Evolutionary conservation across 129 eudicot genomes (phyloP).

Genomic region (Deinandra increscens): DNA sequence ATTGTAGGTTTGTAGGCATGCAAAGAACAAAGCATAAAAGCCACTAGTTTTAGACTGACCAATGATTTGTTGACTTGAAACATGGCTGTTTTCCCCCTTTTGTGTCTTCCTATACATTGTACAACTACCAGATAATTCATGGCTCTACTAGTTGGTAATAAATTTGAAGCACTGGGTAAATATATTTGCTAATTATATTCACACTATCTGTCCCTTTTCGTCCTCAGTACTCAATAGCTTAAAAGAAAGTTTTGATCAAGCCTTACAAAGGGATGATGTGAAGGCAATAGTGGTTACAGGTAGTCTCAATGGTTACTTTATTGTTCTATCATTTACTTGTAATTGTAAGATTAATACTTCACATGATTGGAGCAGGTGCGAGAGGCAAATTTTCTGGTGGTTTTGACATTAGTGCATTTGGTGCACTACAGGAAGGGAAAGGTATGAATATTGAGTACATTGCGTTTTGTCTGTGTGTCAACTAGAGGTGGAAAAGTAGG

Average conservation of each 20-base stretch:
- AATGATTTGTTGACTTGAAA: conserved; percentile 14
- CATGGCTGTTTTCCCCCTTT: background rate
- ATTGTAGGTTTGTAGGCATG: background rate
- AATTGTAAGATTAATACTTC: background rate
- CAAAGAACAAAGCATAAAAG: background rate
- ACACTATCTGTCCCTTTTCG: background rate
- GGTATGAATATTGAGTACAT: conserved; percentile 38
- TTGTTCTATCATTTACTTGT: conserved; percentile 7
- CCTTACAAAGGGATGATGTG: conserved; percentile 81
- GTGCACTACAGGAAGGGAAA: conserved; percentile 59
- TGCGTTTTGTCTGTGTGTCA: background rate
- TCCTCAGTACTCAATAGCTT: conserved; percentile 78
- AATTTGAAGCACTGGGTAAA: background rate
- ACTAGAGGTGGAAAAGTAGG: background rate
- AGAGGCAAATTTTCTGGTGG: conserved; percentile 97
- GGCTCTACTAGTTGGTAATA: background rate
- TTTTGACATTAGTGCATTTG: conserved; percentile 82
- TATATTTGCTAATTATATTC: background rate
- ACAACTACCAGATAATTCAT: background rate
- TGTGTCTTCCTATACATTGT: background rate
- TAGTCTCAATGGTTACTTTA: conserved; percentile 25
- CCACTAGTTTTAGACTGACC: background rate
- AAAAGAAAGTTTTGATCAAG: conserved; percentile 62
- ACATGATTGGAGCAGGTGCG: conserved; percentile 60
- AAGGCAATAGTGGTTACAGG: conserved; percentile 98